Evolutionary conservation across 371 early-diverging fungal species (phyloP).

Genomic region (Batrachochytrium dendrobatidis): DNA sequence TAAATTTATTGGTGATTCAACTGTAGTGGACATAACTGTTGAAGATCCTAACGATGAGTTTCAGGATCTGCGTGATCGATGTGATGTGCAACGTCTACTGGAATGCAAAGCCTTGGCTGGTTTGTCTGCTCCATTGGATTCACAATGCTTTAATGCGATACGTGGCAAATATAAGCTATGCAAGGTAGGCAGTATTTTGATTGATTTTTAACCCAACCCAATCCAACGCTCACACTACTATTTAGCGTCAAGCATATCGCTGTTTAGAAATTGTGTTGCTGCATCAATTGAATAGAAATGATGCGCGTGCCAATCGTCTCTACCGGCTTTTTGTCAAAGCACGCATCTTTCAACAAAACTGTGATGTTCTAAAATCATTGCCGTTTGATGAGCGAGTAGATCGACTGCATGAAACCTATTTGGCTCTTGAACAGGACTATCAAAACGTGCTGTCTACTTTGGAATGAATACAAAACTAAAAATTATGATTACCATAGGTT

Average conservation of each 20-base stretch:
- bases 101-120: conserved; percentile 52
- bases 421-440: neutral
- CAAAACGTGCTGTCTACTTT: neutral
- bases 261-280: conserved; percentile 72
- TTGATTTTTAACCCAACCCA: conserved; percentile 9
- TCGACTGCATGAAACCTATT: neutral
- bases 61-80: conserved; percentile 74
- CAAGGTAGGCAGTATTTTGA: conserved; percentile 32
- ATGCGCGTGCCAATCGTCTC: conserved; percentile 31
- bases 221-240: neutral
- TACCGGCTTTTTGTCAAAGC: conserved; percentile 77
- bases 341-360: conserved; percentile 68
- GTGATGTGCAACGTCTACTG: conserved; percentile 63
- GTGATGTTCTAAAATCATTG: neutral
- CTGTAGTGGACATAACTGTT: conserved; percentile 3
- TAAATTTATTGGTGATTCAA: neutral
- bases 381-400: neutral
- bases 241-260: conserved; percentile 65
- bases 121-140: conserved; percentile 50
- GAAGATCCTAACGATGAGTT: conserved; percentile 91
- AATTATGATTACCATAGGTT: no score
- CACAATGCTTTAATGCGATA: conserved; percentile 29
- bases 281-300: conserved; percentile 34
- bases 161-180: conserved; percentile 51
- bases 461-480: neutral